These are phyloP conservation scores for Alternaria triticimaculans DNA, from an alignment of 2,329 filamentous ascomycete genomes.

Conservation along the genomic window DNA sequence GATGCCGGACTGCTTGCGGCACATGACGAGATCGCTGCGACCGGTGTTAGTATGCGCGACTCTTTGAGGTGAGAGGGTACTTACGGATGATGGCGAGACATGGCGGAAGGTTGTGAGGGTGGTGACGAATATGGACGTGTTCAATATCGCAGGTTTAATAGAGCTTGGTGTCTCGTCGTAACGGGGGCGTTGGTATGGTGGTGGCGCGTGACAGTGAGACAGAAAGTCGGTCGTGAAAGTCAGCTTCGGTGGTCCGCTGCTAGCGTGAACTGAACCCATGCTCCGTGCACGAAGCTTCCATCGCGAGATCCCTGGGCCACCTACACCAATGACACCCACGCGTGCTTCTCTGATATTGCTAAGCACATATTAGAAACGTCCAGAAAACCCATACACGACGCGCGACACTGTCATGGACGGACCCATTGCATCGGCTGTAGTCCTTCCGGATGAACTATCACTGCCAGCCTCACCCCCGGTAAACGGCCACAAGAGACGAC, in stretches of 20 bases:
- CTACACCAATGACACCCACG: not conserved
- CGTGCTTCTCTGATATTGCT: not conserved
- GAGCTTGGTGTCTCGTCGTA: not conserved
- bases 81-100: conserved; percentile 95
- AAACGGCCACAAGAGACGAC: conserved; percentile 56
- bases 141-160: not conserved
- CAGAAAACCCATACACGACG: not conserved
- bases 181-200: not conserved
- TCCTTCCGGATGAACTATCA: conserved; percentile 54
- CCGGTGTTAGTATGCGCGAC: conserved; percentile 12
- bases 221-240: conserved; percentile 9
- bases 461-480: conserved; percentile 40
- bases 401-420: conserved; percentile 40
- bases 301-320: conserved; percentile 7
- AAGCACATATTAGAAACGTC: not conserved
- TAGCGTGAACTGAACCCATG: conserved; percentile 24
- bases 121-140: not conserved
- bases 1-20: conserved; percentile 97
- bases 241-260: conserved; percentile 18
- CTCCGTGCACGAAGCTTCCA: conserved; percentile 35
- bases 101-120: conserved; percentile 49
- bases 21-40: conserved; percentile 93
- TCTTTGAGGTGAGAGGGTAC: conserved; percentile 41
- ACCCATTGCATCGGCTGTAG: conserved; percentile 61
- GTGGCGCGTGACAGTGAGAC: conserved; percentile 10